Base-by-base conservation (phyloP, 2,329 filamentous ascomycete species). In the Nothomitra cinnamomea region DNA sequence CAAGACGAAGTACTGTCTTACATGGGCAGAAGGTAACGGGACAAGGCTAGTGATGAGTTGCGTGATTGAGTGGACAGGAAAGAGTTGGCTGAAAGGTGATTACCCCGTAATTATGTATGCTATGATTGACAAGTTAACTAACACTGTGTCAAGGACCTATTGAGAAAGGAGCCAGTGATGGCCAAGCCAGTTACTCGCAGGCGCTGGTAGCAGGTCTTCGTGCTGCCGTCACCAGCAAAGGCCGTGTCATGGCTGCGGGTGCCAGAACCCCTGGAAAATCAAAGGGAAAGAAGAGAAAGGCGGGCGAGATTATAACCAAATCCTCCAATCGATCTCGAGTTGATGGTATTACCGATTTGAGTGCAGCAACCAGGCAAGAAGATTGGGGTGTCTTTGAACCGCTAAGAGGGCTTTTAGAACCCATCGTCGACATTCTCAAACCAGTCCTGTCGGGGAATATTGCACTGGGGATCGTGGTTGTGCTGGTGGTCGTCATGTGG, bases 31-130 rank as follows among this genome's bases (percentile, higher is more conserved):
- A 51, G 83, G 82, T 57, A 95, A 95, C 62, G 72, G 80, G 40
- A 98, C 94, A 1, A 78, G 88, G 25, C 70, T 98, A 28, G 80
- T 92, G 57, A 83, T 90, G 70, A 95, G 83, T 59, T 95, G 87
- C 65, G 83, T 81, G 1, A 85, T 95, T 43, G 94, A 98, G 63
- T 98, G 94, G 94, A 83, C 83, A 2, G 89, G 89, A 61, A 98
- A 96, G 74, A 95, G 89, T 71, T 98, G 92, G 92, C 71, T 98
- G 47, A 95, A 92, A 72, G 87, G 89, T 94, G 72, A 64, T 73
- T 63, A 32, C 17, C 40, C 19, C n/a, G 10, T 13, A 6, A 13
- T 8, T 41, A 21, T 41, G n/a, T 19, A 25, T 38, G 25, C 40
- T 49, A 15, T 24, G 2, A 22, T 32, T 28, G 17, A 12, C 22